Evolutionary conservation across 2,329 filamentous ascomycete species (phyloP), one percentile per base, ranked within the genome.

Genomic region (Alternaria consortialis): DNA sequence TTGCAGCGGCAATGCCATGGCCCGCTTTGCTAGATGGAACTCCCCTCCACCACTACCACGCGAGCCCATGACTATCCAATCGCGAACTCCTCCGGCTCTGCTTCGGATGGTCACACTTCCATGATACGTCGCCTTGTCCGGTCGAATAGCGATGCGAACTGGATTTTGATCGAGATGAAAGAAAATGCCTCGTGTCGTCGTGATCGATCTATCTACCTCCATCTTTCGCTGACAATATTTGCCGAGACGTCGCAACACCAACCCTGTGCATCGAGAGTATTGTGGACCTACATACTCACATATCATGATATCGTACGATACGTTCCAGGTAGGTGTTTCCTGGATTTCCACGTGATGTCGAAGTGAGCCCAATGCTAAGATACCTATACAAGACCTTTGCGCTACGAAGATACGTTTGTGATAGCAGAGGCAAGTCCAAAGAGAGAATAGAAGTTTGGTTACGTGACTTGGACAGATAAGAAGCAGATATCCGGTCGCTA

Each of bases 11-110:
- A 70, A 57, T 57, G 50, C 64, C 61, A 59, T 73, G 67, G 60
- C 69, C 73, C 74, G 73, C 65, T 64, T 70, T 62, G 69, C 66
- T 62, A 63, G 62, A 72, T 68, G 69, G 70, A 73, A 73, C 72
- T 54, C 32, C 51, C 43, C 36, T 54, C 53, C 39, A 50, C 50
- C 48, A 31, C 39, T 27, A 23, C 31, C 20, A 56, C 65, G 62
- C 60, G 50, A 62, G 44, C 52, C 31, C 36, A 23, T 13, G 23
- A 39, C 27, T 31, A 1, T 25, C 70, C 70, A 73, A 72, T 73
- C 53, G 63, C 61, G 31, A 53, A 20, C 11, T 36, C 25, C 23
- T 36, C 34, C 20, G 25, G 52, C 34, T n/a, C 20, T 60, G 50
- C 39, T 56, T 68, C 60, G 60, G 59, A 66, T 57, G 40, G 62